Evolutionary conservation across 495 filamentous ascomycete genomes (phyloP).

Genomic region (Penicillium mononematosum): DNA sequence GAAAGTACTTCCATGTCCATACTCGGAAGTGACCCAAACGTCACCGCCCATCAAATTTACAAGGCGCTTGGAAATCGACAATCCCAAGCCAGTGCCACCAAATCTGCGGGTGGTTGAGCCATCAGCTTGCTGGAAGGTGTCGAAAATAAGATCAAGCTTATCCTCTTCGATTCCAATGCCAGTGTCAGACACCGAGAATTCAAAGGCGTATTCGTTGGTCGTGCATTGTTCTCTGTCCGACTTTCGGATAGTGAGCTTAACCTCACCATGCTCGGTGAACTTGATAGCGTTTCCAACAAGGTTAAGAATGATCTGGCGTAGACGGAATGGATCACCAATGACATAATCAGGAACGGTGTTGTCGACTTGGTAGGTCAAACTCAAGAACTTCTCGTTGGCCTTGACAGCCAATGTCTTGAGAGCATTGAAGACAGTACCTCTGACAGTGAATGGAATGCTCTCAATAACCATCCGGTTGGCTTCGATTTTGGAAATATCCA

Average conservation of each 20-base stretch:
- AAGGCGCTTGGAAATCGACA: constrained; percentile 94
- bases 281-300: constrained; percentile 68
- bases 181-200: constrained; percentile 96
- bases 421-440: constrained; percentile 95
- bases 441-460: constrained; percentile 92
- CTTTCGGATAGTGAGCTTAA: constrained; percentile 88
- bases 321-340: constrained; percentile 92
- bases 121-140: constrained; percentile 99
- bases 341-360: constrained; percentile 95
- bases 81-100: constrained; percentile 90
- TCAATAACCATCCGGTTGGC: constrained; percentile 99
- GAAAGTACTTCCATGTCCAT: constrained; percentile 91
- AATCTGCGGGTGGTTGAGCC: constrained; percentile 97
- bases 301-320: constrained; percentile 84
- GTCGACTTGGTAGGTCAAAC: constrained; percentile 91
- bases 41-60: constrained; percentile 97
- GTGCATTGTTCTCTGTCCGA: constrained; percentile 62
- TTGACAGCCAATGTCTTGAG: constrained; percentile 94
- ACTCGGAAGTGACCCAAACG: constrained; percentile 94
- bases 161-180: constrained; percentile 96
- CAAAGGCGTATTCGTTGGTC: constrained; percentile 82
- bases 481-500: constrained; percentile 99
- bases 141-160: constrained; percentile 97
- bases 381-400: constrained; percentile 95
- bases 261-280: constrained; percentile 96